Conservation (phyloP, 768 basidiomycete genomes). For the Boletus speciosus region DNA sequence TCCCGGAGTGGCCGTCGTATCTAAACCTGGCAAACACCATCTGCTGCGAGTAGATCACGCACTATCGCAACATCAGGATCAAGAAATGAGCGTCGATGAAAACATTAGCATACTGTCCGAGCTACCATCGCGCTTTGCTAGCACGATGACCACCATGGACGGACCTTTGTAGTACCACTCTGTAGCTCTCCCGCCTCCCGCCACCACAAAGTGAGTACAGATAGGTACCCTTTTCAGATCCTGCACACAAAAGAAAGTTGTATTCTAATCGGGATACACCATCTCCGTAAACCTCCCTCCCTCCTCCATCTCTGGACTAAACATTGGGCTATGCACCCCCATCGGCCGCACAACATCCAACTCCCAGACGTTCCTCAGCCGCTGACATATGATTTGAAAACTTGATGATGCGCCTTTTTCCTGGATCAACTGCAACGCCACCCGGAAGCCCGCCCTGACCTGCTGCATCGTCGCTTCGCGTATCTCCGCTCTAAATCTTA, state of each 20-base stretch:
- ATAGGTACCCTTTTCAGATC: slow-evolving; percentile 12
- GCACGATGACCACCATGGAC: slow-evolving; percentile 39
- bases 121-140: slow-evolving; percentile 33
- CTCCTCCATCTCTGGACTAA: slow-evolving; percentile 30
- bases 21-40: slow-evolving; percentile 59
- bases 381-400: slow-evolving; percentile 71
- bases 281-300: slow-evolving; percentile 30
- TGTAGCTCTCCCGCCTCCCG: background rate
- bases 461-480: slow-evolving; percentile 40
- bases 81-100: slow-evolving; percentile 30
- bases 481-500: slow-evolving; percentile 83
- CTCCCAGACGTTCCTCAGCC: slow-evolving; percentile 68
- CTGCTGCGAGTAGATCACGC: slow-evolving; percentile 24
- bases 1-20: slow-evolving; percentile 46
- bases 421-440: slow-evolving; percentile 64
- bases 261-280: slow-evolving; percentile 29
- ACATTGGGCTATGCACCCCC: slow-evolving; percentile 17
- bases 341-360: slow-evolving; percentile 40
- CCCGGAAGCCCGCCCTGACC: slow-evolving; percentile 46
- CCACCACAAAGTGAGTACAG: slow-evolving; percentile 1
- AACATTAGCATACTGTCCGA: slow-evolving; percentile 27
- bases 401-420: slow-evolving; percentile 86
- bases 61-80: slow-evolving; percentile 10
- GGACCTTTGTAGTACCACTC: slow-evolving; percentile 20
- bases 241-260: slow-evolving; percentile 9